Conservation (phyloP, 2,329 filamentous ascomycete species). For the Graphilbum fragrans region DNA sequence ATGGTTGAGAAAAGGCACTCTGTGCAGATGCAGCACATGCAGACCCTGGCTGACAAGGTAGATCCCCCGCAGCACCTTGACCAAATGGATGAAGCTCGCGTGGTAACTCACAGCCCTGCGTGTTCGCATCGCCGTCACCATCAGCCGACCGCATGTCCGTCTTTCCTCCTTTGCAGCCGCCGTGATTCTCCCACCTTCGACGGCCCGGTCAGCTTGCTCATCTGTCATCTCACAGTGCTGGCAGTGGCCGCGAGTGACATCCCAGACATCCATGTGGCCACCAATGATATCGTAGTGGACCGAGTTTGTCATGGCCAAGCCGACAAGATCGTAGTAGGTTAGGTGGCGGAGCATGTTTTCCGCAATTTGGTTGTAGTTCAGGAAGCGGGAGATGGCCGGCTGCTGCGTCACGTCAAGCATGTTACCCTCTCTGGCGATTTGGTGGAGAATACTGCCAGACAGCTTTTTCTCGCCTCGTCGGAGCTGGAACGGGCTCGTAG, state of each 20-base stretch:
- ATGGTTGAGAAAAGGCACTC: conserved; percentile 2
- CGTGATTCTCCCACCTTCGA: not conserved
- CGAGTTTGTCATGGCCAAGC: not conserved
- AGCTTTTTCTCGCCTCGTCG: too few species aligned
- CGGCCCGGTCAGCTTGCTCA: not conserved
- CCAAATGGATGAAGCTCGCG: not conserved
- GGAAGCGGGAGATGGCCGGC: not conserved
- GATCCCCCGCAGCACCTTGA: not conserved
- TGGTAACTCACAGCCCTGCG: not conserved
- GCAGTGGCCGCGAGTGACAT: not conserved
- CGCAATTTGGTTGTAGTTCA: not conserved
- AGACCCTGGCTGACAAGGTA: not conserved
- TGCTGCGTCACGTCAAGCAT: too few species aligned
- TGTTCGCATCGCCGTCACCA: not conserved
- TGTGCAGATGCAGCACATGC: conserved; percentile 6
- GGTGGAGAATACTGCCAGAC: too few species aligned
- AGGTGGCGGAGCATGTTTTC: not conserved
- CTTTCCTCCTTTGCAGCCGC: too few species aligned
- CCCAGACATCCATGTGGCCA: conserved; percentile 1
- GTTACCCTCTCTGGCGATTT: too few species aligned
- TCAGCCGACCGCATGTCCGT: not conserved
- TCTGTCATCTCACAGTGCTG: not conserved
- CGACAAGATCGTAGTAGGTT: not conserved
- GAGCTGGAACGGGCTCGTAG: too few species aligned
- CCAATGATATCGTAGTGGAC: not conserved